These are phyloP conservation scores for Colletotrichum nymphaeae DNA, from an alignment of 2,329 filamentous ascomycete genomes.

Conservation along the genomic window DNA sequence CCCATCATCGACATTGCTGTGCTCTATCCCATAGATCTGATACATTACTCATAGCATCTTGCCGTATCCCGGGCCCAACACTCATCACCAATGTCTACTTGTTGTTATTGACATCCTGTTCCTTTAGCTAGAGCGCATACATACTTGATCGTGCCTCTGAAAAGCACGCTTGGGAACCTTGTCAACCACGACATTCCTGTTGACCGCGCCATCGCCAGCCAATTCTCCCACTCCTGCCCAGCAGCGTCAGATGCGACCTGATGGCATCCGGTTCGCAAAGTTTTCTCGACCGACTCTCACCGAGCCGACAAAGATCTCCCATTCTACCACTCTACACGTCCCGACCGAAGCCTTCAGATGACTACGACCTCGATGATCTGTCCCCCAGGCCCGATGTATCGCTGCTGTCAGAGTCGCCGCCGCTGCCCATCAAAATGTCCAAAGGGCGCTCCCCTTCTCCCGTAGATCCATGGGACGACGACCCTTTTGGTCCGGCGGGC, in stretches of 20 bases:
- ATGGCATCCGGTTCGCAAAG: slow-evolving; percentile 34
- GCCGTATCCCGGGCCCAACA: neutral
- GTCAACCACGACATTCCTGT: neutral
- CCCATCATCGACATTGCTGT: neutral
- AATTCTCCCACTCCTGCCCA: neutral
- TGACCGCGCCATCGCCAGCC: neutral
- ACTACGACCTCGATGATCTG: slow-evolving; percentile 53
- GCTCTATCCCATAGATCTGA: neutral
- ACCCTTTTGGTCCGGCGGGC: slow-evolving; percentile 40
- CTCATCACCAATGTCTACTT: neutral
- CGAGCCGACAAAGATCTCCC: slow-evolving; percentile 36
- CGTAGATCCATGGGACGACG: slow-evolving; percentile 24
- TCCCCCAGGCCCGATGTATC: slow-evolving; percentile 49
- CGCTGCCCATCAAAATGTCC: slow-evolving; percentile 32
- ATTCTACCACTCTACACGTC: slow-evolving; percentile 43
- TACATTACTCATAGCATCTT: neutral
- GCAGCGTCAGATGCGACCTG: neutral
- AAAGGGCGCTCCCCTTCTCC: slow-evolving; percentile 25
- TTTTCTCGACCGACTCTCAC: slow-evolving; percentile 37
- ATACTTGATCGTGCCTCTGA: neutral
- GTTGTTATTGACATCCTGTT: neutral
- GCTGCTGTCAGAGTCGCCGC: slow-evolving; percentile 38
- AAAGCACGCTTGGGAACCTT: neutral
- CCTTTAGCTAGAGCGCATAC: neutral
- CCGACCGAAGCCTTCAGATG: slow-evolving; percentile 40